Conservation (phyloP, 352 stramenopile genomes). For the Globisporangium camurandrum region DNA sequence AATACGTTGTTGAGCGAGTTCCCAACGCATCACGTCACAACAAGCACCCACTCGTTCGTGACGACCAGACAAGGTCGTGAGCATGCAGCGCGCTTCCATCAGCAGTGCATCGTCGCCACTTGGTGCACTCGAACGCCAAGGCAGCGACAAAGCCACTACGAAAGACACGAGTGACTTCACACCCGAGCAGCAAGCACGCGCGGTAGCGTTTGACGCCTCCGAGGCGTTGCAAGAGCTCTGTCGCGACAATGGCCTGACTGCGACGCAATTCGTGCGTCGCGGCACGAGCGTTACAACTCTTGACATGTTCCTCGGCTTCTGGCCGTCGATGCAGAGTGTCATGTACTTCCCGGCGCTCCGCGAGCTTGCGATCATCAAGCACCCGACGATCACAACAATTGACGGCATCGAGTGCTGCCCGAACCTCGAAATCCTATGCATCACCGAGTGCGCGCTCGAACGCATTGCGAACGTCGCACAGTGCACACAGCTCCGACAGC, state of each 20-base stretch:
- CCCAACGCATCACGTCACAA: neutral
- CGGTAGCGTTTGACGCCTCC: constrained; percentile 31
- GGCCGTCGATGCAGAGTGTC: constrained; percentile 58
- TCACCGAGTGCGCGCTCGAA: constrained; percentile 59
- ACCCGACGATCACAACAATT: constrained; percentile 49
- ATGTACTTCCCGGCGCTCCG: constrained; percentile 50
- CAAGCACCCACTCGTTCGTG: too few relatives aligned
- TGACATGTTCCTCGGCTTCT: constrained; percentile 79
- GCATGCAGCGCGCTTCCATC: neutral
- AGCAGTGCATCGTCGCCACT: neutral
- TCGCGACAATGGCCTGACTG: constrained; percentile 50
- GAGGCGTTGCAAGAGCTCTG: constrained; percentile 58
- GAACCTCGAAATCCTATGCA: constrained; percentile 50
- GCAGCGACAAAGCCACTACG: constrained; percentile 1
- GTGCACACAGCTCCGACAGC: constrained; percentile 38
- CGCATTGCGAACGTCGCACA: constrained; percentile 33
- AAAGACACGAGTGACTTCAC: constrained; percentile 15
- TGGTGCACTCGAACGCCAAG: neutral
- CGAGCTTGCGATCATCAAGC: constrained; percentile 71
- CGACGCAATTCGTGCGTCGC: constrained; percentile 44
- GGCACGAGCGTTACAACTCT: constrained; percentile 28
- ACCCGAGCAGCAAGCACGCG: constrained; percentile 20
- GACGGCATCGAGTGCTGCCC: constrained; percentile 44
- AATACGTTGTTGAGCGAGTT: neutral
- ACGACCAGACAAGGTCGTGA: neutral